Base-by-base conservation (phyloP, 306 rosid species). In the Prunus kanzakura region DNA sequence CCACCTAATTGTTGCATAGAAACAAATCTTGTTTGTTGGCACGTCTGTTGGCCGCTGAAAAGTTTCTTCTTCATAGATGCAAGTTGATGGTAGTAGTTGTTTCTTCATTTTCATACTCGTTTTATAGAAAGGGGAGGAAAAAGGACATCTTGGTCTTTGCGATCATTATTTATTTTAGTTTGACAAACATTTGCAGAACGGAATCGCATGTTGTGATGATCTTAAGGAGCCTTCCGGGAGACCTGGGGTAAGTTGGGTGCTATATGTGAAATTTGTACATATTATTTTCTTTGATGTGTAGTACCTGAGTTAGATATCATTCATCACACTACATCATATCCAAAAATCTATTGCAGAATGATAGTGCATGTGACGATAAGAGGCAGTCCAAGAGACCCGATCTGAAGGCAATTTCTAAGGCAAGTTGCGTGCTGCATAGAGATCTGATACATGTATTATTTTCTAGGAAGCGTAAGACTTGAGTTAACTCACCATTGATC, bases 361-460 rank as follows among this genome's bases (percentile, higher is more conserved):
- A 22, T 19, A 71, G 15, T 71, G 77, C 58, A 54, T 10, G 47
- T 22, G 61, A 49, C 47, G 84, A 30, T 51, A 80, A 68, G 82
- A 76, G 68, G 20, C 25, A 69, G 75, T 60, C 82, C 68, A 76
- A 77, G 63, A 69, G 84, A 77, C 82, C 84, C 35, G 87, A 84
- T 77, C 58, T 83, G 71, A 83, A 83, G 78, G 81, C 81, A 19
- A 45, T 79, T 76, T 57, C 81, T 2, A 50, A 76, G 87, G 84
- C 78, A 76, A 65, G 87, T 80, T 64, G 49, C 35, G 23, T 72
- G 46, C 22, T 43, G 3, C 66, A 8, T 8, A 52, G 41, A 57
- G 23, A 14, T 72, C 20, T 57, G 12, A 29, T n/a, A 19, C 30
- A 71, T 14, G 5, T 52, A 32, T 12, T n/a, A 71, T 11, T 29